Evolutionary conservation across 495 filamentous ascomycete genomes (phyloP), one percentile per base, ranked within the genome.

Genomic region (Penicillium goetzii): DNA sequence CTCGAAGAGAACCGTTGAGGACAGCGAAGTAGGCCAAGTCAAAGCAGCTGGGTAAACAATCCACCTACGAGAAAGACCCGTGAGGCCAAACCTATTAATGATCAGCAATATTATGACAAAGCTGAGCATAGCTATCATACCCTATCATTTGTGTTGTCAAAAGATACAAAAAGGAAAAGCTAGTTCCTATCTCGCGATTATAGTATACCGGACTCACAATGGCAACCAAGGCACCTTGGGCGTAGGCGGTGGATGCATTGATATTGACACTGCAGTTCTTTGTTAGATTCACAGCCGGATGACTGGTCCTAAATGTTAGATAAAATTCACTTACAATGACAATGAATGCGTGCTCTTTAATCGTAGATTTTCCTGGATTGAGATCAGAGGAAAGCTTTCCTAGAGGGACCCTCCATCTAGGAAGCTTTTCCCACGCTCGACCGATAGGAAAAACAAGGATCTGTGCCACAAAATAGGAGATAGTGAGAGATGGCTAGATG

Each of bases 241-340:
- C 41, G 10, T 43, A 43, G 41, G 41, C 41, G 41, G 41, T 43
- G 41, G 41, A 43, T 43, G n/a, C 41, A 43, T n/a, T 43, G 41
- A 43, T 43, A 11, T 43, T 21, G 41, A 43, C 41, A 43, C 41
- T 43, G 8, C 8, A 43, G n/a, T 21, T 9, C 41, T 21, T 9
- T 43, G 40, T 43, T 5, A 43, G n/a, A 36, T 43, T 41, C 3
- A 19, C 17, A 1, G 4, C 15, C 15, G 5, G 5, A 43, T 43
- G 9, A 43, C 6, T 19, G 8, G 2, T 19, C 5, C 19, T 7
- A 14, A 43, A 19, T 19, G 5, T 5, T 8, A 19, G 17, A 19
- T 34, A 11, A 34, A 34, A 11, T 36, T 36, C 34, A 36, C 17
- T 19, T 43, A 43, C 17, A 43, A 43, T 19, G 17, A 19, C 41